These are phyloP conservation scores for Fusarium sp. DNA, from an alignment of 2,329 filamentous ascomycete species.

Conservation along the genomic window DNA sequence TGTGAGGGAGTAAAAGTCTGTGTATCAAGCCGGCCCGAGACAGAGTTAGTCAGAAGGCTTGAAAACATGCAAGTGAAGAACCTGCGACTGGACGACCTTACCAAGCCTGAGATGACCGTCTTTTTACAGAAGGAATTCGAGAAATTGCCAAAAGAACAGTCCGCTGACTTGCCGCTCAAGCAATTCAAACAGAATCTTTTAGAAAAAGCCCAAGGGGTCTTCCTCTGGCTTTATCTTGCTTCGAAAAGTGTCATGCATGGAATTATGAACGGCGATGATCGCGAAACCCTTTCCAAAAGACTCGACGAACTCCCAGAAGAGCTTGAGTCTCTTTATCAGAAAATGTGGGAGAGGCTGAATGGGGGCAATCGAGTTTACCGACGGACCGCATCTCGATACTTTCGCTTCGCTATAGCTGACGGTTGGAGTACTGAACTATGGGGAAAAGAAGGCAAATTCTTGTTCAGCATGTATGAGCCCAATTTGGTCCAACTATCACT, in stretches of 20 bases:
- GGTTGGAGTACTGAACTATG: not conserved
- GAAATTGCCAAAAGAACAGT: accelerated
- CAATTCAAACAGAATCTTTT: accelerated
- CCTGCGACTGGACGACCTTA: not conserved
- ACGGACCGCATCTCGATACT: not conserved
- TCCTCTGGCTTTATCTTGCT: not conserved
- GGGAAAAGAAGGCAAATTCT: no score
- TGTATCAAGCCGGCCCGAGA: not conserved
- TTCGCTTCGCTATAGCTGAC: accelerated
- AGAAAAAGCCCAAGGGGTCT: accelerated
- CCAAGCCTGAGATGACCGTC: accelerated
- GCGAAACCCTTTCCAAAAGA: accelerated
- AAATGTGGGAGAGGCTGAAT: not conserved
- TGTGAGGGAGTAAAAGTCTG: not conserved
- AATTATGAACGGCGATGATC: not conserved
- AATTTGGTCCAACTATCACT: not conserved
- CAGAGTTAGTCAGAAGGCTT: accelerated
- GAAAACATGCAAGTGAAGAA: accelerated
- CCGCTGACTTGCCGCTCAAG: accelerated
- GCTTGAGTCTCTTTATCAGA: not conserved
- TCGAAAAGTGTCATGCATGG: accelerated
- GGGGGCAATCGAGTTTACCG: not conserved
- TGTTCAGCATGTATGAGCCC: no score
- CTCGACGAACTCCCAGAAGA: accelerated
- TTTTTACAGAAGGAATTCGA: accelerated